Base-by-base conservation (phyloP, 1,284 basidiomycete genomes). In the Tremellales sp. region DNA sequence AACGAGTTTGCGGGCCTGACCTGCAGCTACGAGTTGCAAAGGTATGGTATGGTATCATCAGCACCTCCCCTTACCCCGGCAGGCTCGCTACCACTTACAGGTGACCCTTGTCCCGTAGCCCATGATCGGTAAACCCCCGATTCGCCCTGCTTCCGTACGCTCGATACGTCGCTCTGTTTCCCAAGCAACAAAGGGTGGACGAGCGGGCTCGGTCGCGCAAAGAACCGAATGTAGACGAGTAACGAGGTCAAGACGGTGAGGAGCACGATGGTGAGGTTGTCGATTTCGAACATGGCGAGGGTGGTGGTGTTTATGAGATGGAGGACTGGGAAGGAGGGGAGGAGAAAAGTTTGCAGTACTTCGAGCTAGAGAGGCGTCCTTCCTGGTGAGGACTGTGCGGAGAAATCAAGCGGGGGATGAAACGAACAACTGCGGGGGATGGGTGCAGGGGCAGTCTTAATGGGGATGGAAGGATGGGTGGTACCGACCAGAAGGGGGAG, bases 141-240 rank as follows among this genome's bases (percentile, higher is more conserved):
- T 52, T 70, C 61, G 4, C 64, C 65, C 18, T 60, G 47, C 49
- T 66, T 61, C 47, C 72, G 52, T 6, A 71, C 65, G 5, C 44
- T 31, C 2, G 59, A 58, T 1, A 69, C 57, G 22, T 71, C 70
- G 25, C 64, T 59, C 60, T 74, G 72, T 41, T 68, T 64, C 1
- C 71, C 68, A 4, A 74, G 60, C n/a, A 72, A 49, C 10, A 74
- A 54, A 25, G 71, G 68, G 50, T 72, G 72, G 12, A 74, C 72
- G 25, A 70, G 58, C 3, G 72, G 65, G 2, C 44, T 13, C 4
- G 68, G 64, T 1, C 46, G 39, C 2, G 57, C 48, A 49, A 67
- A 66, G 60, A 69, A 66, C 29, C 67, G 62, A 33, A 59, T 50
- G 50, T 70, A 73, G 14, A 71, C 46, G 8, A 57, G 48, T 12